These are phyloP conservation scores for Penicillium sp. DNA, from an alignment of 2,329 filamentous ascomycete genomes.

Conservation along the genomic window DNA sequence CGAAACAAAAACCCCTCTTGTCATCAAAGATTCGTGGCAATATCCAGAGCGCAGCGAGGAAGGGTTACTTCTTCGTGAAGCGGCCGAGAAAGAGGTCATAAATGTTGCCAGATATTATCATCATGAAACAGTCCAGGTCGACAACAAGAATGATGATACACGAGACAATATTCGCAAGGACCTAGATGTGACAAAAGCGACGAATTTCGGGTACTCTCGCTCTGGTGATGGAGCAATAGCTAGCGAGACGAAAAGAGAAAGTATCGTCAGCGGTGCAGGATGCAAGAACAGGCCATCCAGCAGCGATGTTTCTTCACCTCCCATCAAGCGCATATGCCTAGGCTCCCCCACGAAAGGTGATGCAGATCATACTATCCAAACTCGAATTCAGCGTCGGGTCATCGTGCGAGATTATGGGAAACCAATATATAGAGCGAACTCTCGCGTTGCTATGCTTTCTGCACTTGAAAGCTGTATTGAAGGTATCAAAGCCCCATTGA, in stretches of 20 bases:
- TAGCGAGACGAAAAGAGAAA: too few species aligned
- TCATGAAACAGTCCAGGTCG: conserved; percentile 23
- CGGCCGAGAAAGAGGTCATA: conserved; percentile 28
- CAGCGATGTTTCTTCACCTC: not conserved
- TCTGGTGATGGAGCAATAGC: too few species aligned
- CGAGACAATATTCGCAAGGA: conserved; percentile 21
- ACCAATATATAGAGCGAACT: conserved; percentile 42
- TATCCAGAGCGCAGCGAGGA: conserved; percentile 33
- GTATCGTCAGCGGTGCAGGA: too few species aligned
- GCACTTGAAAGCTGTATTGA: conserved; percentile 17
- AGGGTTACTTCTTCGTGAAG: conserved; percentile 37
- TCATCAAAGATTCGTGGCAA: conserved; percentile 36
- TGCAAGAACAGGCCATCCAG: too few species aligned
- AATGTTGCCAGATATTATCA: conserved; percentile 29
- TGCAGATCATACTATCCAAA: conserved; percentile 18
- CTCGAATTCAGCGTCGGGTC: conserved; percentile 40
- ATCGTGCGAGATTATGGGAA: conserved; percentile 41
- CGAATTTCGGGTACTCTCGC: conserved; percentile 13
- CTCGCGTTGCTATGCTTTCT: conserved; percentile 31
- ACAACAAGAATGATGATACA: conserved; percentile 20
- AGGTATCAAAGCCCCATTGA: too few species aligned
- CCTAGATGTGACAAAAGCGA: conserved; percentile 18
- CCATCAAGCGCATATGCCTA: not conserved
- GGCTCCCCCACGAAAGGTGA: not conserved
- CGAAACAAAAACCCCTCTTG: conserved; percentile 26